Conservation (phyloP, 768 basidiomycete species). For the Nevesoporus exiguus region DNA sequence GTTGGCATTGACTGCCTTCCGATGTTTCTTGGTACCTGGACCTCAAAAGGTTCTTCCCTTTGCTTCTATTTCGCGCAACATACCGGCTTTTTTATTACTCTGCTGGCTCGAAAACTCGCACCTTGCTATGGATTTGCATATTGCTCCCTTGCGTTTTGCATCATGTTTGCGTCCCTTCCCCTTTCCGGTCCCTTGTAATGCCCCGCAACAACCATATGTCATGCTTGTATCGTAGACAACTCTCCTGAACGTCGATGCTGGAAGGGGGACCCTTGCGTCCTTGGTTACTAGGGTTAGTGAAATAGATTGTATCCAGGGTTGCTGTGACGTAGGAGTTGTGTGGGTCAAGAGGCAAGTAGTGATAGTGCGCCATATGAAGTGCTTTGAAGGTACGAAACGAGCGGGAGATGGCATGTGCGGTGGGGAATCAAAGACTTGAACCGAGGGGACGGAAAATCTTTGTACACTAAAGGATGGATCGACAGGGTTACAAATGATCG, state of each 20-base stretch:
- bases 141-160: conserved; percentile 13
- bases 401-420: too few relatives aligned
- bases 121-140: conserved; percentile 30
- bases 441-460: too few relatives aligned
- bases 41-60: conserved; percentile 3
- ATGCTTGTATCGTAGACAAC: conserved; percentile 31
- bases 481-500: too few relatives aligned
- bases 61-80: conserved; percentile 19
- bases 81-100: conserved; percentile 16
- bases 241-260: conserved; percentile 8
- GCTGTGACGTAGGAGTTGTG: not conserved
- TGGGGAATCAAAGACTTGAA: too few relatives aligned
- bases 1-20: conserved; percentile 29
- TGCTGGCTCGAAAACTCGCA: conserved; percentile 13
- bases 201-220: conserved; percentile 11
- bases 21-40: conserved; percentile 27
- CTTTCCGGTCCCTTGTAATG: conserved; percentile 21
- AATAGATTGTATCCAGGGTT: not conserved
- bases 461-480: too few relatives aligned
- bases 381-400: too few relatives aligned
- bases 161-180: conserved; percentile 11
- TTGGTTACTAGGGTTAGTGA: not conserved
- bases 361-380: not conserved
- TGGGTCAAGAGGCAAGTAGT: too few relatives aligned
- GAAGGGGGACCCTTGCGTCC: not conserved